Evolutionary conservation across 2,329 filamentous ascomycete genomes (phyloP).

Genomic region (Cytospora leucostoma): DNA sequence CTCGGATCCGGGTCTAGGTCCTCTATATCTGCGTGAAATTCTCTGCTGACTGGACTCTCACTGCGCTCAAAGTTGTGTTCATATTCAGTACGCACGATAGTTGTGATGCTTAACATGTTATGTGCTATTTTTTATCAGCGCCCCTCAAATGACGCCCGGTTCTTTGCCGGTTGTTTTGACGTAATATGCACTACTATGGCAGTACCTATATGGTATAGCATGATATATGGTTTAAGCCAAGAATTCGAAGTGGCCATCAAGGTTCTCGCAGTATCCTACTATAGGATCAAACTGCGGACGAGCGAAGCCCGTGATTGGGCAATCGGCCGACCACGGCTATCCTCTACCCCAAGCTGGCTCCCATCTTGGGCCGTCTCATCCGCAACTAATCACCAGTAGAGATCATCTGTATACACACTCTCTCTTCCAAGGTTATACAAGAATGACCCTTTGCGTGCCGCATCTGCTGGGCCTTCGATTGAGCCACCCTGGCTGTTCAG

Average conservation of each 20-base stretch:
- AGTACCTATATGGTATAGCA: background rate
- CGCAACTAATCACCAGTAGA: too few species aligned
- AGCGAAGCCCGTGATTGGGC: background rate
- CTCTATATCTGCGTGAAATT: too few species aligned
- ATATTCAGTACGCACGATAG: too few species aligned
- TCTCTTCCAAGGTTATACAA: background rate
- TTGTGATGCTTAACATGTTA: too few species aligned
- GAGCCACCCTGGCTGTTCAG: too few species aligned
- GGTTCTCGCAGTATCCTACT: background rate
- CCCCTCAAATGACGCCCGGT: too few species aligned
- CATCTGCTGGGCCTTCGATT: background rate
- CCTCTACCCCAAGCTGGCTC: background rate
- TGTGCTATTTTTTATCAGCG: too few species aligned
- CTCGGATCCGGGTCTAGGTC: background rate
- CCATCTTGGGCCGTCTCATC: background rate
- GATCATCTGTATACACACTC: too few species aligned
- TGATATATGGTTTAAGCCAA: too few species aligned
- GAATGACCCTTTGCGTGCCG: background rate
- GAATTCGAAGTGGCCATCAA: slow-evolving; percentile 1
- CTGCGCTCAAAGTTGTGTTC: too few species aligned
- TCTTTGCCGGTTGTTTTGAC: background rate
- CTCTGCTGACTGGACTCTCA: too few species aligned
- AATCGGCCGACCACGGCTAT: background rate
- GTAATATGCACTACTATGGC: background rate
- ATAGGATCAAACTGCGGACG: background rate